Evolutionary conservation across 2,329 filamentous ascomycete species (phyloP).

Genomic region (Laburnicola sp.): DNA sequence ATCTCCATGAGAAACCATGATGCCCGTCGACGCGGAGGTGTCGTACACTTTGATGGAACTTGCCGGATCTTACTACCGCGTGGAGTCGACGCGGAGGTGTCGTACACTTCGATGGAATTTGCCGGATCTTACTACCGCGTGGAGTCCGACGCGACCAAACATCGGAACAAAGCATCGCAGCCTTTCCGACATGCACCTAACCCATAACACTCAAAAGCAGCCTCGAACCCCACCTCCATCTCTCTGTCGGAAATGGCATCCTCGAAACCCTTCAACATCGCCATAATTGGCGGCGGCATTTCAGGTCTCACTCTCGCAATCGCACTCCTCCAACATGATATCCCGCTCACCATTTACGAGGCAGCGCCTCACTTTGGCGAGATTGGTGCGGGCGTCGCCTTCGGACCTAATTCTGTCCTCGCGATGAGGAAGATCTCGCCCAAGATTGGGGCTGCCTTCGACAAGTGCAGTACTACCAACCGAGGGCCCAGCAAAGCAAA

Average conservation of each 20-base stretch:
- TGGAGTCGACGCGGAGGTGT: too few relatives aligned
- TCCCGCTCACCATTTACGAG: slow-evolving; percentile 60
- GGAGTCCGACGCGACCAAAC: too few relatives aligned
- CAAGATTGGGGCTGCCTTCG: slow-evolving; percentile 45
- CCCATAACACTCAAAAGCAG: not conserved
- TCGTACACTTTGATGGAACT: too few relatives aligned
- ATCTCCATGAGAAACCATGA: too few relatives aligned
- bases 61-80: too few relatives aligned
- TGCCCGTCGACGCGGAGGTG: too few relatives aligned
- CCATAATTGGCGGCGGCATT: slow-evolving; percentile 64
- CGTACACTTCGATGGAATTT: too few relatives aligned
- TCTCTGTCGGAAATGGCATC: slow-evolving; percentile 19
- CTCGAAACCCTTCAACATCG: slow-evolving; percentile 51
- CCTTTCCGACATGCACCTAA: too few relatives aligned
- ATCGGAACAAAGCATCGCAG: too few relatives aligned
- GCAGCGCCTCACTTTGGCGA: slow-evolving; percentile 58
- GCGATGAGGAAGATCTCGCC: slow-evolving; percentile 60
- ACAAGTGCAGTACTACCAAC: slow-evolving; percentile 48
- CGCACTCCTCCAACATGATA: slow-evolving; percentile 52
- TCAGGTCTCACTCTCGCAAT: slow-evolving; percentile 59
- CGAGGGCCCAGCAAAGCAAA: slow-evolving; percentile 26
- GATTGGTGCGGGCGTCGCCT: slow-evolving; percentile 61
- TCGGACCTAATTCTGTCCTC: slow-evolving; percentile 59
- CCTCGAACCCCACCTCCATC: not conserved
- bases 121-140: too few relatives aligned